Evolutionary conservation across 2,329 filamentous ascomycete genomes (phyloP).

Genomic region (Talaromyces sp.): DNA sequence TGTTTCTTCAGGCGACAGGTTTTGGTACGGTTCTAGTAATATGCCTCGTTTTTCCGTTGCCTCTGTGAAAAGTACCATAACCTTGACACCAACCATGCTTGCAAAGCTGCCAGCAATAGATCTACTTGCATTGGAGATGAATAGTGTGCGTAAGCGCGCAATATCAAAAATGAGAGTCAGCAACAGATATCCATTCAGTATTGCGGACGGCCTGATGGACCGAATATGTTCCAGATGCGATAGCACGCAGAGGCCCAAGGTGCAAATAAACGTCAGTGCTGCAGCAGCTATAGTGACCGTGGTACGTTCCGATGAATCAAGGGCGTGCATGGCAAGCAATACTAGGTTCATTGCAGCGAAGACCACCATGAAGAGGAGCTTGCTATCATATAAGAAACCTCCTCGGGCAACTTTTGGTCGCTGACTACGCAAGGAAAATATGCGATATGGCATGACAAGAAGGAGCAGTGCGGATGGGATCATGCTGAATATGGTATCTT

Average conservation of each 20-base stretch:
- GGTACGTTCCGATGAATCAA: constrained; percentile 8
- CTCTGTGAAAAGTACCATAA: constrained; percentile 41
- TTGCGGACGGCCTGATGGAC: constrained; percentile 26
- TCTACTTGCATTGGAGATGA: constrained; percentile 3
- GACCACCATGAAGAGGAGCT: constrained; percentile 7
- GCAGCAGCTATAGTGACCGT: constrained; percentile 23
- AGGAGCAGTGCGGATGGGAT: constrained; percentile 11
- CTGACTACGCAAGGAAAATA: not conserved
- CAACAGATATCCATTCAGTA: constrained; percentile 40
- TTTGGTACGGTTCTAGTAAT: constrained; percentile 32
- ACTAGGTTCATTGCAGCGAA: constrained; percentile 14
- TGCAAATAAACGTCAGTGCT: constrained; percentile 27
- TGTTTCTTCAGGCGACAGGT: constrained; percentile 47
- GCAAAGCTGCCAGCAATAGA: constrained; percentile 12
- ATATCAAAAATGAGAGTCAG: constrained; percentile 42
- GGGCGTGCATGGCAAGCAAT: constrained; percentile 8
- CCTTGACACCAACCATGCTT: constrained; percentile 35
- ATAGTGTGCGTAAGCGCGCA: constrained; percentile 38
- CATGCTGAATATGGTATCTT: constrained; percentile 13
- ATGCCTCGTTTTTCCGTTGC: constrained; percentile 39
- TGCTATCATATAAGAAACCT: constrained; percentile 11
- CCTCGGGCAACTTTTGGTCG: constrained; percentile 9
- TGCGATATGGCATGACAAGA: constrained; percentile 11
- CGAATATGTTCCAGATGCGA: constrained; percentile 28
- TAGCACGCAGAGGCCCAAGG: constrained; percentile 30